These are phyloP conservation scores for Colletotrichum orchidophilum DNA, from an alignment of 2,329 filamentous ascomycete genomes.

Conservation along the genomic window DNA sequence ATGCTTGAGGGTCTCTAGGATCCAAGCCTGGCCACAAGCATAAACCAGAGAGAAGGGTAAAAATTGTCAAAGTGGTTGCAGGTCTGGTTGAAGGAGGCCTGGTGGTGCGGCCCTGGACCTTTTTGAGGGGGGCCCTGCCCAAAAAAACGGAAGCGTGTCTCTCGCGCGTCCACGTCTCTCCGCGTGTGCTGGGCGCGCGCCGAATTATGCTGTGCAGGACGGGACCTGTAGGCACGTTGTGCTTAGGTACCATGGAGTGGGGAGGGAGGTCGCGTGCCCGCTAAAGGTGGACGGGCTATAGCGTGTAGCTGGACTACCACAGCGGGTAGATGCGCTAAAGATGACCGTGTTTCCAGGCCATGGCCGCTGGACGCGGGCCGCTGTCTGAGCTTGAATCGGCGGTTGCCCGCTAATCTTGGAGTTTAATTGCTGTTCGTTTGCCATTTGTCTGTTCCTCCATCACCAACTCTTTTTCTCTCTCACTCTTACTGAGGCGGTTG, in stretches of 20 bases:
- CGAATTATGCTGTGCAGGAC: constrained; percentile 3
- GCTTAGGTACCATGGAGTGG: not conserved
- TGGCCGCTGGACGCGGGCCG: constrained; percentile 15
- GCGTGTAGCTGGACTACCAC: not conserved
- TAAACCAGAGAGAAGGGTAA: constrained; percentile 6
- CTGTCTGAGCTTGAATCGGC: constrained; percentile 7
- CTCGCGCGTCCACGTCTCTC: constrained; percentile 13
- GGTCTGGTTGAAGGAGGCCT: constrained; percentile 40
- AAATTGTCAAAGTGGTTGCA: constrained; percentile 31
- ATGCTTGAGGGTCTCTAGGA: constrained; percentile 6
- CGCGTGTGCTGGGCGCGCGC: constrained; percentile 12
- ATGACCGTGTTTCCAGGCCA: constrained; percentile 9
- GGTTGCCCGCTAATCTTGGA: not conserved
- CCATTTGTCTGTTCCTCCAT: not conserved
- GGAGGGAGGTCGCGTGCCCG: not conserved
- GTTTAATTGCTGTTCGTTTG: not conserved
- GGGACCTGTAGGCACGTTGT: not conserved
- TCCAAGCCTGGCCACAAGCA: not conserved
- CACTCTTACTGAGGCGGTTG: not conserved
- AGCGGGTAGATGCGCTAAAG: constrained; percentile 6
- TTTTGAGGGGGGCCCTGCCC: constrained; percentile 38
- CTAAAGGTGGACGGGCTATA: not conserved
- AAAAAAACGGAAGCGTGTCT: constrained; percentile 16
- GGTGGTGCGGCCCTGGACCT: constrained; percentile 39
- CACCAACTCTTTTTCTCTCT: not conserved